Evolutionary conservation across 352 stramenopile genomes (phyloP).

Genomic region (Pythium brassicae): DNA sequence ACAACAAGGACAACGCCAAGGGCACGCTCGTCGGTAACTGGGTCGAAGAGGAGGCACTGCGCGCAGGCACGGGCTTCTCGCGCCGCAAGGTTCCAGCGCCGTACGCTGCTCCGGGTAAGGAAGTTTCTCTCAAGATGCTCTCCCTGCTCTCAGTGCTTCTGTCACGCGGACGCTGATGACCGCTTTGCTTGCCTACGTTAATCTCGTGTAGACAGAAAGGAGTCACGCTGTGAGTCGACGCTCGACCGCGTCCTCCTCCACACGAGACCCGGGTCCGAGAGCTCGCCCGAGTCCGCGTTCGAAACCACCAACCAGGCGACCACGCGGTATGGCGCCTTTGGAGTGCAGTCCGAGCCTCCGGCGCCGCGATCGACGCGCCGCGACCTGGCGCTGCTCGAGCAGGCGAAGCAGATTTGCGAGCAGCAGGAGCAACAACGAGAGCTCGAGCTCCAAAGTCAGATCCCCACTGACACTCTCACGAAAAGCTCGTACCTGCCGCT

Average conservation of each 20-base stretch:
- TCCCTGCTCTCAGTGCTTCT: background rate
- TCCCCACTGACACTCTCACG: constrained; percentile 20
- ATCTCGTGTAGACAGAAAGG: constrained; percentile 26
- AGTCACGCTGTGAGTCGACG: constrained; percentile 39
- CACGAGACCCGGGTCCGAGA: constrained; percentile 4
- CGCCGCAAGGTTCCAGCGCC: constrained; percentile 45
- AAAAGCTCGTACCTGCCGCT: constrained; percentile 36
- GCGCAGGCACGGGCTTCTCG: constrained; percentile 48
- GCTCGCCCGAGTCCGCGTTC: constrained; percentile 18
- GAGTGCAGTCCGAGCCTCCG: constrained; percentile 19
- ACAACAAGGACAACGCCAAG: constrained; percentile 84
- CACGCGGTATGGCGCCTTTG: constrained; percentile 39
- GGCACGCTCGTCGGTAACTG: constrained; percentile 77
- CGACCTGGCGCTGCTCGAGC: constrained; percentile 37
- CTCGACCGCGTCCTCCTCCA: constrained; percentile 51
- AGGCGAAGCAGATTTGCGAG: constrained; percentile 30
- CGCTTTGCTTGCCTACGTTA: background rate
- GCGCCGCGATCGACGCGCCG: constrained; percentile 40
- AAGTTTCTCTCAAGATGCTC: background rate
- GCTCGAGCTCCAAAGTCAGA: constrained; percentile 17
- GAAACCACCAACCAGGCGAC: constrained; percentile 61
- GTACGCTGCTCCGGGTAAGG: constrained; percentile 25
- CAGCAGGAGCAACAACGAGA: constrained; percentile 27
- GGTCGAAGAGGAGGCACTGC: constrained; percentile 78
- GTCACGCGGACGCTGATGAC: background rate